These are phyloP conservation scores for Kwoniella europaea DNA, from an alignment of 768 basidiomycete species.

Conservation along the genomic window DNA sequence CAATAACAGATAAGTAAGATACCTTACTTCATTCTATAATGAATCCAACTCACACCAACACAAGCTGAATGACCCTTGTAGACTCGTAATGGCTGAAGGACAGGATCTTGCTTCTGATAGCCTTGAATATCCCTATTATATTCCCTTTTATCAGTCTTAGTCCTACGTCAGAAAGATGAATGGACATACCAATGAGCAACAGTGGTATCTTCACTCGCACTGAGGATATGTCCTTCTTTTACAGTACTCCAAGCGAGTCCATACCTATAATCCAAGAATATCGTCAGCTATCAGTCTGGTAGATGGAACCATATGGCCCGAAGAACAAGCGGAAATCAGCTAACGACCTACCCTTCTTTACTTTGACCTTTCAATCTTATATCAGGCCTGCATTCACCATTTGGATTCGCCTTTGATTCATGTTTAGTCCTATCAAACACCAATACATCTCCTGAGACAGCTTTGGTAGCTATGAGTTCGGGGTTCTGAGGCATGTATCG, in stretches of 20 bases:
- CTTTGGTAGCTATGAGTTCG: constrained; percentile 93
- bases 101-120: constrained; percentile 74
- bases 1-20: background rate
- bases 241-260: constrained; percentile 90
- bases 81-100: constrained; percentile 80
- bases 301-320: too few relatives aligned
- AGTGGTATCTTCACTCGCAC: constrained; percentile 93
- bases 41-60: constrained; percentile 73
- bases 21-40: background rate
- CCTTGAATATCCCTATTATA: constrained; percentile 82
- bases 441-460: constrained; percentile 84
- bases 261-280: constrained; percentile 64
- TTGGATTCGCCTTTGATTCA: constrained; percentile 85
- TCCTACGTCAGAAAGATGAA: background rate
- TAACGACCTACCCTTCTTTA: constrained; percentile 74
- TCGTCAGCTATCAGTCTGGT: background rate
- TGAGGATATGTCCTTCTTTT: constrained; percentile 81
- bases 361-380: constrained; percentile 87
- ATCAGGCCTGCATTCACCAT: constrained; percentile 84
- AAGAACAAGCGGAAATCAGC: background rate
- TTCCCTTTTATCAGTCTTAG: background rate
- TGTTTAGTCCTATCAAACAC: constrained; percentile 99
- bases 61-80: constrained; percentile 89
- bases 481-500: constrained; percentile 99
- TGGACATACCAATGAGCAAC: constrained; percentile 82